Evolutionary conservation across 202 grass and related monocot genomes (phyloP).

Genomic region (Dendrocalamus latiflorus): DNA sequence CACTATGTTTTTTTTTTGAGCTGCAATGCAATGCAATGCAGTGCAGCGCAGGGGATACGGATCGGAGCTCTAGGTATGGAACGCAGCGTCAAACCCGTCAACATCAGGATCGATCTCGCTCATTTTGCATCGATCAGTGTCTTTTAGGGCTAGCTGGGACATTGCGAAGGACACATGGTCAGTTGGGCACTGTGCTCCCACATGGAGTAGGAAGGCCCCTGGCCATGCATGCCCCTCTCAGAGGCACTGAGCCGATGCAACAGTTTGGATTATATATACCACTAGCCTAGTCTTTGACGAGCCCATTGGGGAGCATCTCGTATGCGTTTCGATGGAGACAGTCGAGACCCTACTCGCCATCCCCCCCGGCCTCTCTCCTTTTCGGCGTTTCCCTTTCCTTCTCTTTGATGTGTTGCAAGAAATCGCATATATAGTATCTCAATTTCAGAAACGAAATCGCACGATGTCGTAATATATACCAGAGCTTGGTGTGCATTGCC

Average conservation of each 20-base stretch:
- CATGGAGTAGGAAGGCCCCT: neutral
- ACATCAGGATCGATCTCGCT: neutral
- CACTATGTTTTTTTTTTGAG: too few species aligned
- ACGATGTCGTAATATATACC: neutral
- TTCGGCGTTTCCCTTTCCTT: neutral
- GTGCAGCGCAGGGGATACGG: neutral
- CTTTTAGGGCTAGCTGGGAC: neutral
- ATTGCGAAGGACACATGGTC: conserved; percentile 29
- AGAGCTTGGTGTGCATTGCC: neutral
- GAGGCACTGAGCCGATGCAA: conserved; percentile 14
- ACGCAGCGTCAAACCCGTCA: neutral
- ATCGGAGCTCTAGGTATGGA: neutral
- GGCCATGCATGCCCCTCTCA: conserved; percentile 14
- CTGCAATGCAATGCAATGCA: too few species aligned
- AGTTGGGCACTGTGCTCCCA: conserved; percentile 31
- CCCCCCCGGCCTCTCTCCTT: neutral
- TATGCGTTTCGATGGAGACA: conserved; percentile 1
- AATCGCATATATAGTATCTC: neutral
- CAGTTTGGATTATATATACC: conserved; percentile 21
- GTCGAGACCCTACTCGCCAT: neutral
- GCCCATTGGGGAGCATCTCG: conserved; percentile 15
- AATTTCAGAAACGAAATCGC: neutral
- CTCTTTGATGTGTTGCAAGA: neutral
- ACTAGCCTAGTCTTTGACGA: neutral
- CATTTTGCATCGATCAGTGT: neutral